phyloP scores from a whole-genome alignment of 1,284 basidiomycete species.

The Malassezia dermatis region DNA sequence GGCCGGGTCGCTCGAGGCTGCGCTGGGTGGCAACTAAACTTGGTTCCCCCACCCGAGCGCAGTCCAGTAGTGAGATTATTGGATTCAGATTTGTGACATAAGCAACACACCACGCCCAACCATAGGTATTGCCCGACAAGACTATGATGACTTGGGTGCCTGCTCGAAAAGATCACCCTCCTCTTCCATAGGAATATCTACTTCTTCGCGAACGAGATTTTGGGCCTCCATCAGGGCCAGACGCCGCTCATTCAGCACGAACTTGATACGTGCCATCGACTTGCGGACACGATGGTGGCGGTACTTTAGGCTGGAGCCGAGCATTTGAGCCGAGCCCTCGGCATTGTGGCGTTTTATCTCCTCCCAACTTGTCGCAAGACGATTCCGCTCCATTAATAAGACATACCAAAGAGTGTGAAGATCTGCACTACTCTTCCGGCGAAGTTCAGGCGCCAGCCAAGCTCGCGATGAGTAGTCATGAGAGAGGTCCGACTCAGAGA shows the following conservation, averaged over 20 bases:
- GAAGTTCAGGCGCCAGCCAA: constrained; percentile 39
- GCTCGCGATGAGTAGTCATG: constrained; percentile 22
- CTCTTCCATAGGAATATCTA: not conserved
- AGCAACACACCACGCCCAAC: not conserved
- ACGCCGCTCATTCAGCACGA: constrained; percentile 79
- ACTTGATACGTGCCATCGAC: constrained; percentile 94
- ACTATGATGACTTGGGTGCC: not conserved
- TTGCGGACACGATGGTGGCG: constrained; percentile 56
- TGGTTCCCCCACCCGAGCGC: not conserved
- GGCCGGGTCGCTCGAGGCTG: not conserved
- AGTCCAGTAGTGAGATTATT: not conserved
- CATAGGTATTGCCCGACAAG: not conserved
- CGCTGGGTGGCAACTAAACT: not conserved
- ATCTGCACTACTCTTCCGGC: constrained; percentile 37
- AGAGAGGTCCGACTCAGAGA: constrained; percentile 23
- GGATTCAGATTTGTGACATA: constrained; percentile 1
- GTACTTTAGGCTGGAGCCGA: constrained; percentile 23
- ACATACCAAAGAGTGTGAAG: constrained; percentile 46
- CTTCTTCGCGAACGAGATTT: constrained; percentile 21
- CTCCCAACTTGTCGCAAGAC: constrained; percentile 35
- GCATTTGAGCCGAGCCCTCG: constrained; percentile 25
- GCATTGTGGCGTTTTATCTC: constrained; percentile 32
- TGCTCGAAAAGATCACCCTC: constrained; percentile 11
- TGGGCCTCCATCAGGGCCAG: constrained; percentile 63
- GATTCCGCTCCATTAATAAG: constrained; percentile 39